A percentile compares a stretch with the other conserved stretches of the same genome.
Conservation (phyloP, 768 basidiomycete genomes). For the Chalciporus sphaerocephalus region DNA sequence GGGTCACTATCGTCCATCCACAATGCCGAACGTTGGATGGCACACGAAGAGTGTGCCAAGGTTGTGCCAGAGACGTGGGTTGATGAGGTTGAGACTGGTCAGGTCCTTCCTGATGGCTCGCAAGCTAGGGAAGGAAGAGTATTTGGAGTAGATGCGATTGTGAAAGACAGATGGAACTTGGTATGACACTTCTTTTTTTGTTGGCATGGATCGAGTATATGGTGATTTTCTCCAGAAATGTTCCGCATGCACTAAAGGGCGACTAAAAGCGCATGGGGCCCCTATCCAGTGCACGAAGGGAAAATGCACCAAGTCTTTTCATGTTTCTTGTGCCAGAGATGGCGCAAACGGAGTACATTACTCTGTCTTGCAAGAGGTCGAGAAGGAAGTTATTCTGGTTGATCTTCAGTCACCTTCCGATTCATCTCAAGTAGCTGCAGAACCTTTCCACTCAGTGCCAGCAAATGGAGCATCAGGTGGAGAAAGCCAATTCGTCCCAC, state of each 20-base stretch:
- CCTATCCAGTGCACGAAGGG: slow-evolving; percentile 93
- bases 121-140: slow-evolving; percentile 49
- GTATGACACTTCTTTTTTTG: slow-evolving; percentile 42
- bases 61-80: slow-evolving; percentile 92
- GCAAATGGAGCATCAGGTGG: not conserved
- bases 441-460: slow-evolving; percentile 1
- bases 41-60: slow-evolving; percentile 75
- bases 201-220: not conserved
- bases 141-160: slow-evolving; percentile 83
- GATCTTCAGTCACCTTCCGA: slow-evolving; percentile 32
- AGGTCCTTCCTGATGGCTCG: slow-evolving; percentile 29
- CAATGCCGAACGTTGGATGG: slow-evolving; percentile 52
- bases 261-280: slow-evolving; percentile 66
- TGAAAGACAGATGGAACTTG: slow-evolving; percentile 89
- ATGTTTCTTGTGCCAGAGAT: slow-evolving; percentile 81
- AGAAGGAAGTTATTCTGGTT: slow-evolving; percentile 75
- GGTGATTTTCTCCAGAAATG: slow-evolving; percentile 68
- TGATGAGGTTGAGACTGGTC: slow-evolving; percentile 53
- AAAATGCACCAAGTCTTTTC: slow-evolving; percentile 90
- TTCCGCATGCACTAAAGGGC: slow-evolving; percentile 69
- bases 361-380: slow-evolving; percentile 59
- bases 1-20: slow-evolving; percentile 30
- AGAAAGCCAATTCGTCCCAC: not conserved
- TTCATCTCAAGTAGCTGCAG: slow-evolving; percentile 3
- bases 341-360: slow-evolving; percentile 53